A percentile compares a stretch with the other conserved stretches of the same genome.
phyloP scores from a whole-genome alignment of 1,284 basidiomycete genomes.

The Mycena sp. region DNA sequence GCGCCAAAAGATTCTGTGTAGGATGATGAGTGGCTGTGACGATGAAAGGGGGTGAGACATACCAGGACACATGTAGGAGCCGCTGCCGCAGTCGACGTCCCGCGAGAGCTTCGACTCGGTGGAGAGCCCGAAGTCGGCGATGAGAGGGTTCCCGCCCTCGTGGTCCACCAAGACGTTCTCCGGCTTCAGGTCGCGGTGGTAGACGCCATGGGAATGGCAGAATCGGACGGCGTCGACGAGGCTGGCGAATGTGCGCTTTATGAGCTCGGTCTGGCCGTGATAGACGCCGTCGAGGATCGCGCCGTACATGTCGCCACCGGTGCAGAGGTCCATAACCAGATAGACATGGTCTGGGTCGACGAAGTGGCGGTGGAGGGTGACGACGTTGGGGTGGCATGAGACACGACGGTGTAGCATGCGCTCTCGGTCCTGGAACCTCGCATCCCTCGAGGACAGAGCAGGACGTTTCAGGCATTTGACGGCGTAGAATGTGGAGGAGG shows the following conservation, averaged over 20 bases:
- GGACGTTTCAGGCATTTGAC: conserved; percentile 58
- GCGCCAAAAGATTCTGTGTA: conserved; percentile 25
- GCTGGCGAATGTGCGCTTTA: conserved; percentile 64
- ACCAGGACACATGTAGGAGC: conserved; percentile 74
- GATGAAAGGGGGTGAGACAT: conserved; percentile 32
- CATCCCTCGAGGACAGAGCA: conserved; percentile 23
- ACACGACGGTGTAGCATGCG: conserved; percentile 71
- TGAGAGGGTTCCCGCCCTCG: conserved; percentile 58
- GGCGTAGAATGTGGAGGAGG: conserved; percentile 49
- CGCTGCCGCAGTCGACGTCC: conserved; percentile 74
- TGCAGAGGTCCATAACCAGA: conserved; percentile 59
- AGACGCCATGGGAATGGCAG: conserved; percentile 68
- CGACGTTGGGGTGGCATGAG: conserved; percentile 69
- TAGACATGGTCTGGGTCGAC: conserved; percentile 55
- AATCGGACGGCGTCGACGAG: conserved; percentile 73
- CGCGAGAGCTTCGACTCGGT: conserved; percentile 64
- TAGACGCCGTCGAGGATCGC: conserved; percentile 34
- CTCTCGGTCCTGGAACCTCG: conserved; percentile 40
- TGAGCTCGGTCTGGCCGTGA: conserved; percentile 42
- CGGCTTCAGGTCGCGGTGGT: conserved; percentile 80
- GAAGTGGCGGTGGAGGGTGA: conserved; percentile 74
- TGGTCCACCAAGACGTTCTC: conserved; percentile 72
- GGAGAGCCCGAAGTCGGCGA: conserved; percentile 80
- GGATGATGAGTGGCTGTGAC: neutral
- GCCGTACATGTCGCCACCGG: conserved; percentile 51